Conservation (phyloP, 164 flowering plant genomes). For the Piper longum region DNA sequence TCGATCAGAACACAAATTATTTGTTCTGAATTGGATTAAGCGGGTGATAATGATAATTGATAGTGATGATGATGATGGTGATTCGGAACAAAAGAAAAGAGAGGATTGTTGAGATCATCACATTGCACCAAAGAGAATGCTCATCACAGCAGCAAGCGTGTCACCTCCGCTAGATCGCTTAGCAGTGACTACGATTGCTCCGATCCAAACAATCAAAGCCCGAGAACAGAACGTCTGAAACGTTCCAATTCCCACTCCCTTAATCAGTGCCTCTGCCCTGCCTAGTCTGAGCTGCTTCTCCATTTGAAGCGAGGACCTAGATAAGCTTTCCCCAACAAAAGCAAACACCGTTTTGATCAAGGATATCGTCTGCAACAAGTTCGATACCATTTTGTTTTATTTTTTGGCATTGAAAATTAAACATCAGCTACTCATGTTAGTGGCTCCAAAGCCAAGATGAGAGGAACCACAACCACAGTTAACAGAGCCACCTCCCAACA, state of each 20-base stretch:
- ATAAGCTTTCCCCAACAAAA: conserved; percentile 46
- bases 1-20: background rate
- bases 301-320: conserved; percentile 32
- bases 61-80: background rate
- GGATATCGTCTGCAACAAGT: conserved; percentile 32
- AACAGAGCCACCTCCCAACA: conserved; percentile 54
- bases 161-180: conserved; percentile 38
- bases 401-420: background rate
- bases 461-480: conserved; percentile 40
- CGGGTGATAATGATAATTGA: background rate
- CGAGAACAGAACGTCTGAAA: conserved; percentile 48
- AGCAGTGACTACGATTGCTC: conserved; percentile 37
- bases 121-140: conserved; percentile 74
- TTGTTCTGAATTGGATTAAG: background rate
- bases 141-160: conserved; percentile 56
- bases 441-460: conserved; percentile 42
- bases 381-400: background rate
- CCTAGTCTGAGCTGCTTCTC: conserved; percentile 27
- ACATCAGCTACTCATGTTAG: background rate
- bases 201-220: conserved; percentile 59
- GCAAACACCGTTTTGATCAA: conserved; percentile 63
- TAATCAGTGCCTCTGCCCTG: conserved; percentile 46
- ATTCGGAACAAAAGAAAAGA: background rate
- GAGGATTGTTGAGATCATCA: conserved; percentile 6
- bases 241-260: conserved; percentile 57